These are phyloP conservation scores for Alternaria burnsii DNA, from an alignment of 2,329 filamentous ascomycete species.

Conservation along the genomic window DNA sequence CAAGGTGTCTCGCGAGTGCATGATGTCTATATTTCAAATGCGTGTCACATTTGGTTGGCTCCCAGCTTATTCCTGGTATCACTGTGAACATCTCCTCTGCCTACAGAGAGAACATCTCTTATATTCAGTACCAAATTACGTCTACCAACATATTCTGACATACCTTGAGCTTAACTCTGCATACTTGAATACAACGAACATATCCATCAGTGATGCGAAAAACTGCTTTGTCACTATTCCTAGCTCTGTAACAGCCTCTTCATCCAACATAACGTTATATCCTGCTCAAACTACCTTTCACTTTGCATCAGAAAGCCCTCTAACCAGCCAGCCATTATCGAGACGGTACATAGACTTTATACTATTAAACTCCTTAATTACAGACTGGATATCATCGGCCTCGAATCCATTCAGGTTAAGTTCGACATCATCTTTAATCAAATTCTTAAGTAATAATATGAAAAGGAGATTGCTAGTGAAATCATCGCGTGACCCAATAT, in stretches of 20 bases:
- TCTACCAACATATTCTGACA: background rate
- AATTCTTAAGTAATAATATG: background rate
- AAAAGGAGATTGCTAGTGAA: background rate
- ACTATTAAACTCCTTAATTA: background rate
- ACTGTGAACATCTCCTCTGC: background rate
- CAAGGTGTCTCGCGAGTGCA: background rate
- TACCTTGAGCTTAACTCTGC: too few relatives aligned
- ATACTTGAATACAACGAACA: background rate
- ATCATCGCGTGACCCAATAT: background rate
- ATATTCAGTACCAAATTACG: too few relatives aligned
- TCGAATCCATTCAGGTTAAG: background rate
- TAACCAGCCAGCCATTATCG: background rate
- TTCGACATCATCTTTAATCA: background rate
- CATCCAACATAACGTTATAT: background rate
- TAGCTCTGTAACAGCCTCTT: background rate
- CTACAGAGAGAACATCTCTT: background rate
- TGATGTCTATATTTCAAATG: background rate
- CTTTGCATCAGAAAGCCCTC: background rate
- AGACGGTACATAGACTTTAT: background rate
- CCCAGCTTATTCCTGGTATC: background rate
- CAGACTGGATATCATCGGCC: background rate
- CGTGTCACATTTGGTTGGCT: background rate
- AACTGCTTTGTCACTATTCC: too few relatives aligned
- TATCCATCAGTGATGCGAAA: background rate
- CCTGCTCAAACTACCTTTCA: background rate